phyloP scores from a whole-genome alignment of 2,329 filamentous ascomycete genomes.

The Ceratocystis destructans region DNA sequence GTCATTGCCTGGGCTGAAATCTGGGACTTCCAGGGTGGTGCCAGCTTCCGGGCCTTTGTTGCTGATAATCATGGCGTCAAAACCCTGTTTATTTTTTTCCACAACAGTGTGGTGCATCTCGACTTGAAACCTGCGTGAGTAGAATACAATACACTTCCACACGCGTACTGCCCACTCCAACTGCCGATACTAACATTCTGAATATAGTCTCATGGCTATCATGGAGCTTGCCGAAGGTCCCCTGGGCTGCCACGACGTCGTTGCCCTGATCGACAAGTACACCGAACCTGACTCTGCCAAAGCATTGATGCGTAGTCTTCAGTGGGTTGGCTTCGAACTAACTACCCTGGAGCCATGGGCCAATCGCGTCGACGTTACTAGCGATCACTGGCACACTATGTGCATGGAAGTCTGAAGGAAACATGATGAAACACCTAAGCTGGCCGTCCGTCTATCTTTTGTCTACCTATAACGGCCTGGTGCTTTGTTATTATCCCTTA shows the following conservation, averaged over 20 bases:
- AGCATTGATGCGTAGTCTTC: conserved; percentile 63
- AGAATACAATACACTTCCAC: background rate
- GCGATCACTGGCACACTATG: conserved; percentile 72
- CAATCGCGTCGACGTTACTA: conserved; percentile 49
- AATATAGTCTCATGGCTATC: conserved; percentile 62
- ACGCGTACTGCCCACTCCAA: background rate
- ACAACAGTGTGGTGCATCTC: conserved; percentile 51
- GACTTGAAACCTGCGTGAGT: conserved; percentile 80
- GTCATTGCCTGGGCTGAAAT: conserved; percentile 59
- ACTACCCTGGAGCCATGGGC: conserved; percentile 68
- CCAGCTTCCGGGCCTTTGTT: conserved; percentile 76
- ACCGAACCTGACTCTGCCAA: conserved; percentile 49
- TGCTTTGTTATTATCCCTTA: background rate
- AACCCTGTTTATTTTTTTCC: conserved; percentile 80
- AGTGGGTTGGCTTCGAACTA: conserved; percentile 86
- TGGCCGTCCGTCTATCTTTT: background rate
- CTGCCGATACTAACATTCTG: conserved; percentile 24
- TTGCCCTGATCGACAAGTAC: conserved; percentile 66
- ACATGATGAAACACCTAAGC: background rate
- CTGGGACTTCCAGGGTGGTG: conserved; percentile 74
- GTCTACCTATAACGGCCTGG: background rate
- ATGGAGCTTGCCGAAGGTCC: conserved; percentile 74
- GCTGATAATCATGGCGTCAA: conserved; percentile 55
- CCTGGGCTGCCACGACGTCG: conserved; percentile 61
- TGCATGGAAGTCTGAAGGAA: conserved; percentile 61